Conservation (phyloP, 2,329 filamentous ascomycete genomes). For the Fusarium sp. region DNA sequence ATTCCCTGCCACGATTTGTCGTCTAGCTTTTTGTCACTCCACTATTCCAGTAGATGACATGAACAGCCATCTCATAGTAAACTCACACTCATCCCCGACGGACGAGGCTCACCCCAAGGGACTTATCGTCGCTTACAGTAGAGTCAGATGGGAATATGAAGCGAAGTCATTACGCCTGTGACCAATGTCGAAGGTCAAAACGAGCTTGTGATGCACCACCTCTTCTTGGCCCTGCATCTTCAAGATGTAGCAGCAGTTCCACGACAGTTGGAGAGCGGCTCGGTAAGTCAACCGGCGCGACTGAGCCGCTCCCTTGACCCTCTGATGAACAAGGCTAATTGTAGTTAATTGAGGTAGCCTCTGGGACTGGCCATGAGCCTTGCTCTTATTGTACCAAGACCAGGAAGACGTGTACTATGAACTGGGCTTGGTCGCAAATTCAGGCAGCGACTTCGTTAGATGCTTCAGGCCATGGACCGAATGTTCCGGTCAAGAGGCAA, state of each 20-base stretch:
- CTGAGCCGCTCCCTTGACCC: background rate
- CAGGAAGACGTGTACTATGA: conserved; percentile 43
- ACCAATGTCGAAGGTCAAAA: conserved; percentile 39
- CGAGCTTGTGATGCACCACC: conserved; percentile 38
- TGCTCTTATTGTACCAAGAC: conserved; percentile 47
- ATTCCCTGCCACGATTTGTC: background rate
- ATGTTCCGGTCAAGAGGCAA: conserved; percentile 13
- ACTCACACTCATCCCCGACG: background rate
- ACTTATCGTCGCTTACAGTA: background rate
- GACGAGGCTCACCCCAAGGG: background rate
- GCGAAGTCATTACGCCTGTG: conserved; percentile 39
- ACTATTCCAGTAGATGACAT: background rate
- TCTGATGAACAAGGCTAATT: background rate
- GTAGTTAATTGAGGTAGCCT: background rate
- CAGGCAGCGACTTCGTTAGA: conserved; percentile 21
- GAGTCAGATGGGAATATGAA: conserved; percentile 23
- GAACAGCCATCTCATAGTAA: background rate
- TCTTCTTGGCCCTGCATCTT: conserved; percentile 5
- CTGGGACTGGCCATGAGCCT: conserved; percentile 4
- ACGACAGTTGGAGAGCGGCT: conserved; percentile 8
- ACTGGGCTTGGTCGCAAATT: conserved; percentile 36
- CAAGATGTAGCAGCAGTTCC: background rate
- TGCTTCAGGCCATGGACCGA: background rate
- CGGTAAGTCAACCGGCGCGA: conserved; percentile 15
- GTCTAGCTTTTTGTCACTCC: background rate